Conservation (phyloP, 345 rosid species). For the Psidium friedrichsthalianum region DNA sequence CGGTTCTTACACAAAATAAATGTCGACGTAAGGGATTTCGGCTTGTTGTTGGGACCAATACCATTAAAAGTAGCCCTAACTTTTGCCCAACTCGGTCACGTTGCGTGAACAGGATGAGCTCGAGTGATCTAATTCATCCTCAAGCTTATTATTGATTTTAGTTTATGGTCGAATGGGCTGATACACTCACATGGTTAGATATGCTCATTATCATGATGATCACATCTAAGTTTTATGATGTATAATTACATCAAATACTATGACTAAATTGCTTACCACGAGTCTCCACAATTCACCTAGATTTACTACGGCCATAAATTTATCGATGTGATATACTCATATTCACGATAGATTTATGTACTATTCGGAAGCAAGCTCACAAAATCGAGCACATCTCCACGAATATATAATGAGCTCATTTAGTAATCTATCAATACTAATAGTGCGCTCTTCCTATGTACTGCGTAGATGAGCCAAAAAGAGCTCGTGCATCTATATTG, state of each 20-base stretch:
- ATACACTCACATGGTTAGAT: background rate
- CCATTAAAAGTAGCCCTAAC: background rate
- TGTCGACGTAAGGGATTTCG: background rate
- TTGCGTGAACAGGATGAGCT: background rate
- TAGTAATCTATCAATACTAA: background rate
- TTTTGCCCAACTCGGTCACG: background rate
- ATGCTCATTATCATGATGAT: background rate
- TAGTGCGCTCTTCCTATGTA: background rate
- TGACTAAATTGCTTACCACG: background rate
- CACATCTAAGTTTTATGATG: background rate
- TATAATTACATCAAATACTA: background rate
- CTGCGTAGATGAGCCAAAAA: background rate
- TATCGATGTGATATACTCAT: background rate
- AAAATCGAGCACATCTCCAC: background rate
- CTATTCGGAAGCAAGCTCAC: background rate
- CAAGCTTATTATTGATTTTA: background rate
- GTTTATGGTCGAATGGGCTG: background rate
- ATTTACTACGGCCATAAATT: background rate
- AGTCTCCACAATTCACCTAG: background rate
- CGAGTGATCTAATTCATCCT: background rate
- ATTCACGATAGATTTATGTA: background rate
- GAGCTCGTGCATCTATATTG: background rate
- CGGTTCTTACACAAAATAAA: background rate
- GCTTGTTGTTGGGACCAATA: background rate
- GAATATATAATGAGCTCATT: background rate